Evolutionary conservation across 345 rosid genomes (phyloP).

Genomic region (Salix udensis): DNA sequence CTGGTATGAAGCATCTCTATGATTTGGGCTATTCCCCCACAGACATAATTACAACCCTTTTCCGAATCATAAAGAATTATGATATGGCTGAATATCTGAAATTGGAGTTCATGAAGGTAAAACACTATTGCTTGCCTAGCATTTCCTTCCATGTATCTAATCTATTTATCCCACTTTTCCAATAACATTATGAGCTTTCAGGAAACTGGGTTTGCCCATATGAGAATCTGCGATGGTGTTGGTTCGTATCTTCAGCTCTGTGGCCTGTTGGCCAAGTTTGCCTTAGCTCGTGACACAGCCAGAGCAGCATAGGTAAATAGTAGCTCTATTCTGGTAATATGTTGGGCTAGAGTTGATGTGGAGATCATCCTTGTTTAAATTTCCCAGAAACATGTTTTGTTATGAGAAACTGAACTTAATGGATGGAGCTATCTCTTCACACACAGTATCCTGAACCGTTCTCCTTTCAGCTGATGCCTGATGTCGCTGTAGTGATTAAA

Average conservation of each 20-base stretch:
- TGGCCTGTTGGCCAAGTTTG: slow-evolving; percentile 85
- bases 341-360: background rate
- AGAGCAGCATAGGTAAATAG: slow-evolving; percentile 49
- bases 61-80: slow-evolving; percentile 81
- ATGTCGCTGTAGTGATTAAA: too few species aligned
- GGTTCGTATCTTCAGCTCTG: slow-evolving; percentile 96
- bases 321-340: background rate
- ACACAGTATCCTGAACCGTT: too few species aligned
- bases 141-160: background rate
- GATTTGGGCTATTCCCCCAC: slow-evolving; percentile 95
- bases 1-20: slow-evolving; percentile 81
- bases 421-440: too few species aligned
- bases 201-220: slow-evolving; percentile 98
- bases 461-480: too few species aligned
- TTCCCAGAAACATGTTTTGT: background rate
- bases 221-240: slow-evolving; percentile 95
- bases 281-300: slow-evolving; percentile 68
- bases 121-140: background rate
- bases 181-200: slow-evolving; percentile 24
- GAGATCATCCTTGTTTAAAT: background rate
- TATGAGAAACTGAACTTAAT: background rate
- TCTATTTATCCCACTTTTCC: background rate
- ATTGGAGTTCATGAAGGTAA: slow-evolving; percentile 94
- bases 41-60: slow-evolving; percentile 89
- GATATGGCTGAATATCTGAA: slow-evolving; percentile 94